Base-by-base conservation (phyloP, 495 filamentous ascomycete genomes). In the Cladorrhinum samala region DNA sequence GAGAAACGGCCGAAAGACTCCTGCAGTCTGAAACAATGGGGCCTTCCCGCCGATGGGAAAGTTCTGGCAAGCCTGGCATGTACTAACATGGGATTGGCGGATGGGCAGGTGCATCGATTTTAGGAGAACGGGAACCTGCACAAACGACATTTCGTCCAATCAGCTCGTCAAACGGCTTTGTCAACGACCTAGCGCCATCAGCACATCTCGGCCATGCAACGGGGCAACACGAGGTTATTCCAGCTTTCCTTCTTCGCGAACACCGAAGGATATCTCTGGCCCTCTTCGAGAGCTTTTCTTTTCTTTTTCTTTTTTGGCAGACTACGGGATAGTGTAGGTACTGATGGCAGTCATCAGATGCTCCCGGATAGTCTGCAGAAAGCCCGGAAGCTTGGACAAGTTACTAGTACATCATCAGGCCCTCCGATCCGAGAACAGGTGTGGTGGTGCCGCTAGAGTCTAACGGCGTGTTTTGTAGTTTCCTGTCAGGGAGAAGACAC, bases 71-170 rank as follows among this genome's bases (percentile, higher is more conserved):
- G 50, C 27, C 45, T 37, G 37, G n/a, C n/a, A n/a, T n/a, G 20
- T 54, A 40, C 56, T 42, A 49, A 45, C 57, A 38, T 55, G 42
- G 58, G 60, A 64, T 62, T 67, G 64, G 64, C 54, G 55, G 59
- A 46, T 63, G 63, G 56, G 36, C 53, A 47, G 49, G 52, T 57
- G 62, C 59, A 61, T 55, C 55, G 55, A 60, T 61, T 65, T 49
- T 54, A 60, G 59, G 52, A 49, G 57, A 62, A 66, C 67, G 67
- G 67, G 54, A 68, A 63, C 57, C 57, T 68, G 67, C 67, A 68
- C 67, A 66, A 68, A 63, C 58, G 62, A 67, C 58, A 48, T 62
- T 56, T 47, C 46, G 45, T 19, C 62, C 25, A 60, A 62, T 55
- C 50, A 44, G 46, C 59, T 50, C 55, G 36, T 54, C 58, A 55